Percentiles rank a stretch among this genome's conserved stretches.
phyloP scores from a whole-genome alignment of 108 stramenopile genomes.

The Fragilariopsis cylindrus region DNA sequence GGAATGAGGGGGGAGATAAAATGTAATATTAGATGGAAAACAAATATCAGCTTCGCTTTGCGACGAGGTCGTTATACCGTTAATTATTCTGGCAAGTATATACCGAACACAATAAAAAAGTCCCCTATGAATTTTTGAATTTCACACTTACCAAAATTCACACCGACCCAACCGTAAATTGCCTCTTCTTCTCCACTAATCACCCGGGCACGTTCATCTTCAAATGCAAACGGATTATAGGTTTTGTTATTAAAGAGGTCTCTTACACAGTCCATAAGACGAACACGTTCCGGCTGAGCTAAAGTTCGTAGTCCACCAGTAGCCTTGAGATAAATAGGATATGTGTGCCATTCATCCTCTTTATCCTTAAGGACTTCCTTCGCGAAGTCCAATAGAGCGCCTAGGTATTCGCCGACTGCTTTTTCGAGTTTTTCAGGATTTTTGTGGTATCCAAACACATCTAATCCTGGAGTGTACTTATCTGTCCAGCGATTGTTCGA shows the following conservation, averaged over 20 bases:
- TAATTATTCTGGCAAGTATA: no score
- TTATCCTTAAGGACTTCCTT: slow-evolving; percentile 64
- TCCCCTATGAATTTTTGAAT: no score
- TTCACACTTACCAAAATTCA: slow-evolving; percentile 58
- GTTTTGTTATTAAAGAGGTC: slow-evolving; percentile 59
- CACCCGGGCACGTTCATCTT: slow-evolving; percentile 59
- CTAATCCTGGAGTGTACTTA: slow-evolving; percentile 70
- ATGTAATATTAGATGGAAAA: no score
- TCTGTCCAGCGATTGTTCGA: slow-evolving; percentile 84
- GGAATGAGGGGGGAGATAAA: no score
- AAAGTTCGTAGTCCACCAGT: slow-evolving; percentile 85
- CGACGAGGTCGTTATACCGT: no score
- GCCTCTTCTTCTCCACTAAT: slow-evolving; percentile 93
- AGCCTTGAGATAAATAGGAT: slow-evolving; percentile 91
- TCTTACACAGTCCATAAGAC: slow-evolving; percentile 64
- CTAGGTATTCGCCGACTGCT: slow-evolving; percentile 59
- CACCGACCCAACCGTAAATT: slow-evolving; percentile 89
- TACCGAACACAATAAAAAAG: no score
- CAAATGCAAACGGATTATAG: slow-evolving; percentile 81
- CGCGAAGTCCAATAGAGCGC: slow-evolving; percentile 76
- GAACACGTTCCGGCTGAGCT: slow-evolving; percentile 54
- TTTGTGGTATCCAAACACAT: slow-evolving; percentile 38
- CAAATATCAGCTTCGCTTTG: no score
- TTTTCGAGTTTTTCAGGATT: slow-evolving; percentile 37
- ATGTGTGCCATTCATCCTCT: slow-evolving; percentile 57